These are phyloP conservation scores for Eucalyptus pauciflora DNA, from an alignment of 345 rosid species.

Conservation along the genomic window DNA sequence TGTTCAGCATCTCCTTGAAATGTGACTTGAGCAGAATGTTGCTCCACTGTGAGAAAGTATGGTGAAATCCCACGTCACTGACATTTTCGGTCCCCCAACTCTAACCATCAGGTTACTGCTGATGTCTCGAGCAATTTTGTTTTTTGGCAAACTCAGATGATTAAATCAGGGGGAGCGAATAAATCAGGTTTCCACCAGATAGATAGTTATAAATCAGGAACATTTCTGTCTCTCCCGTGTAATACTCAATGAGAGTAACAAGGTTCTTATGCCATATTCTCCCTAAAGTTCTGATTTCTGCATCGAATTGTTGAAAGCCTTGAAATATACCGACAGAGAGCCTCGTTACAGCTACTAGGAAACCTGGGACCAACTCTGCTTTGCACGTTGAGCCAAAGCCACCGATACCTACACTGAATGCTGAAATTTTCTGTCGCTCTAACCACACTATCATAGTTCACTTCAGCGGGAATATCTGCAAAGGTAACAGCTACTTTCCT, in stretches of 20 bases:
- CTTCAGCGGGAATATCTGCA: constrained; percentile 37
- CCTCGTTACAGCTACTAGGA: constrained; percentile 49
- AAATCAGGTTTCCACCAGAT: constrained; percentile 50
- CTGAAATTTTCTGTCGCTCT: constrained; percentile 49
- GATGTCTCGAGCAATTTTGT: background rate
- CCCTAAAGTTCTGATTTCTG: constrained; percentile 56
- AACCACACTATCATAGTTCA: constrained; percentile 41
- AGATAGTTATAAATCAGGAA: constrained; percentile 45
- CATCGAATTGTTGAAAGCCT: constrained; percentile 53
- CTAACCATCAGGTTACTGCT: background rate
- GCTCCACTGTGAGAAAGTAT: background rate
- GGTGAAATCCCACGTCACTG: background rate
- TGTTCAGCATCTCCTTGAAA: background rate
- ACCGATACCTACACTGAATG: constrained; percentile 40
- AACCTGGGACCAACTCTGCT: constrained; percentile 48
- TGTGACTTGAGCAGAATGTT: background rate
- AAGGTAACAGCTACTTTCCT: constrained; percentile 43
- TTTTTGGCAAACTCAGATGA: background rate
- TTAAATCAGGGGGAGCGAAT: background rate
- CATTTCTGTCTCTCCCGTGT: constrained; percentile 47
- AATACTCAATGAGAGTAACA: constrained; percentile 49
- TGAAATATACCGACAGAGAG: constrained; percentile 51
- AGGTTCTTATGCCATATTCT: constrained; percentile 52
- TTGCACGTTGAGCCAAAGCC: constrained; percentile 63
- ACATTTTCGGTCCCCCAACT: background rate